phyloP scores from a whole-genome alignment of 1,139 yeast species.

The Lodderomyces metapsilosis region DNA sequence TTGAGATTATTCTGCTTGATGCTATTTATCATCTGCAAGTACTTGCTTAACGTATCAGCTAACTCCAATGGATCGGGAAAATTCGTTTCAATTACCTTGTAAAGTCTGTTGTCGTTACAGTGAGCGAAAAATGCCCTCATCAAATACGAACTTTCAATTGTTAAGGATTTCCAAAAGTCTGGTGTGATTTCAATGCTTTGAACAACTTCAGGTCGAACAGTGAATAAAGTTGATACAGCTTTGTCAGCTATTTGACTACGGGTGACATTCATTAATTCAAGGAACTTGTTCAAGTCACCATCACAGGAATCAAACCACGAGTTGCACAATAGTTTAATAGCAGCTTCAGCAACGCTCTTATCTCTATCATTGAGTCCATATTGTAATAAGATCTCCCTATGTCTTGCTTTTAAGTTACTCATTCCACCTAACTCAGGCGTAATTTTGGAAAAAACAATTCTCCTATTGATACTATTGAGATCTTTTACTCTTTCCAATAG shows the following conservation, averaged over 20 bases:
- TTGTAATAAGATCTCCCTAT: slow-evolving; percentile 63
- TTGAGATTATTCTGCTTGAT: not conserved
- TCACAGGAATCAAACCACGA: slow-evolving; percentile 72
- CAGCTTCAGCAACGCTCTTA: slow-evolving; percentile 66
- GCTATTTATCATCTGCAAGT: slow-evolving; percentile 34
- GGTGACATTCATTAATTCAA: slow-evolving; percentile 65
- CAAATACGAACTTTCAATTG: slow-evolving; percentile 74
- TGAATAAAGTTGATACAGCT: slow-evolving; percentile 65
- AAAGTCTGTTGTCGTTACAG: slow-evolving; percentile 53
- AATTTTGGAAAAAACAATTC: slow-evolving; percentile 68
- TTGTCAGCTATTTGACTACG: slow-evolving; percentile 63
- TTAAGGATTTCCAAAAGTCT: slow-evolving; percentile 65
- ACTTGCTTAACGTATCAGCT: slow-evolving; percentile 57
- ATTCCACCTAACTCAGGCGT: slow-evolving; percentile 70
- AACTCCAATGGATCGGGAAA: slow-evolving; percentile 81
- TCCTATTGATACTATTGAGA: slow-evolving; percentile 65
- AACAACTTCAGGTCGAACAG: slow-evolving; percentile 60
- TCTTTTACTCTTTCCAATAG: slow-evolving; percentile 85
- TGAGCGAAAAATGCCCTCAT: slow-evolving; percentile 65
- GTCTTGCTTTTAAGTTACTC: slow-evolving; percentile 51
- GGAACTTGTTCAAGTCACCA: slow-evolving; percentile 68
- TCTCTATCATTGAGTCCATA: slow-evolving; percentile 94
- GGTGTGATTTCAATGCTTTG: slow-evolving; percentile 55
- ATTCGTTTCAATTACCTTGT: slow-evolving; percentile 63
- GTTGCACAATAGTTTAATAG: slow-evolving; percentile 64